Conservation (phyloP, 495 filamentous ascomycete genomes). For the Sporormia fimetaria region DNA sequence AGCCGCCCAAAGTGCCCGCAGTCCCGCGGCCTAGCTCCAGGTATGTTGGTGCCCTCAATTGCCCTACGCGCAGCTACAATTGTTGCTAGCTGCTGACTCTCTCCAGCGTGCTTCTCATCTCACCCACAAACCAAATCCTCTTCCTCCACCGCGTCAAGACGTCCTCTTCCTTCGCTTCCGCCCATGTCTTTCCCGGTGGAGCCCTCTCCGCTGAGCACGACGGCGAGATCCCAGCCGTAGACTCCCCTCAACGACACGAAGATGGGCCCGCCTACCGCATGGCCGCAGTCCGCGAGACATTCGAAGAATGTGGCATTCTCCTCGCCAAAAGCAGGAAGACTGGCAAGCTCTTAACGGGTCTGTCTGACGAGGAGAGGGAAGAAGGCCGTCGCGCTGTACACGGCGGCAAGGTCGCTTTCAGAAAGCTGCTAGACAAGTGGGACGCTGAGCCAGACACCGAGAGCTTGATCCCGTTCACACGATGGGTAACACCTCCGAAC, state of each 20-base stretch:
- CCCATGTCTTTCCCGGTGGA: constrained; percentile 95
- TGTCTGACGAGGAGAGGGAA: constrained; percentile 51
- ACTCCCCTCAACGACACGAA: constrained; percentile 43
- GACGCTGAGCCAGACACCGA: constrained; percentile 54
- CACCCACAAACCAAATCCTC: constrained; percentile 73
- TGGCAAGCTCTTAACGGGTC: constrained; percentile 39
- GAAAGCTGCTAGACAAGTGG: constrained; percentile 51
- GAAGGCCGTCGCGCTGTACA: constrained; percentile 59
- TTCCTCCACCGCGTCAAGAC: constrained; percentile 75
- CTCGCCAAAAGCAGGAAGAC: constrained; percentile 47
- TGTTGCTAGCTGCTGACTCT: constrained; percentile 6
- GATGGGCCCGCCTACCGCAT: constrained; percentile 60
- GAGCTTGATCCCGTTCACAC: constrained; percentile 68
- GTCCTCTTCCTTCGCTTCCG: constrained; percentile 75
- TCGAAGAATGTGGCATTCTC: constrained; percentile 89
- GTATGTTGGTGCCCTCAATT: constrained; percentile 15
- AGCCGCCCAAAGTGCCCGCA: constrained; percentile 16
- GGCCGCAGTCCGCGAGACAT: constrained; percentile 79
- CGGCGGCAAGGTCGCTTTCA: constrained; percentile 46
- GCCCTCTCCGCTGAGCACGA: constrained; percentile 65
- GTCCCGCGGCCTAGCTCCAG: constrained; percentile 33
- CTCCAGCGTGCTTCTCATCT: constrained; percentile 72
- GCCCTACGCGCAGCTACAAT: constrained; percentile 4
- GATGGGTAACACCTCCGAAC: constrained; percentile 75
- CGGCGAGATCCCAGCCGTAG: constrained; percentile 43